phyloP scores from a whole-genome alignment of 495 filamentous ascomycete species.

The Xylaria curta region DNA sequence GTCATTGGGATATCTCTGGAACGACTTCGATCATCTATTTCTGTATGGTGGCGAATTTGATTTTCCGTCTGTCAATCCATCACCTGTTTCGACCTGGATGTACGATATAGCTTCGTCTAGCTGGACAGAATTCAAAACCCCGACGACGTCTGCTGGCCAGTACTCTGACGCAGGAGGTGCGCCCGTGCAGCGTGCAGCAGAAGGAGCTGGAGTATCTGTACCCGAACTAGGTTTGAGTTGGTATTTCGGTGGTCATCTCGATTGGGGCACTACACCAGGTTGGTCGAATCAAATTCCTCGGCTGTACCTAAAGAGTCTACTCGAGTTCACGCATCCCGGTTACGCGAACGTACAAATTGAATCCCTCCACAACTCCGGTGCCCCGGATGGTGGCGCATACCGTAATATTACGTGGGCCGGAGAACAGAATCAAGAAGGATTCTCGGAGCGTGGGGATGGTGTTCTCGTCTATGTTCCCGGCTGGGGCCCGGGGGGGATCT shows the following conservation, averaged over 20 bases:
- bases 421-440: conserved; percentile 65
- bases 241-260: conserved; percentile 79
- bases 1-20: conserved; percentile 75
- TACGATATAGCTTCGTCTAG: conserved; percentile 63
- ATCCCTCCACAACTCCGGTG: conserved; percentile 55
- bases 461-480: conserved; percentile 74
- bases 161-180: conserved; percentile 59
- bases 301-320: conserved; percentile 71
- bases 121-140: conserved; percentile 67
- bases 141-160: conserved; percentile 62
- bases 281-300: conserved; percentile 67
- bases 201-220: conserved; percentile 73
- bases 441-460: conserved; percentile 75
- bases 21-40: conserved; percentile 67
- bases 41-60: conserved; percentile 78
- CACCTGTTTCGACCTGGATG: conserved; percentile 66
- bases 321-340: conserved; percentile 77
- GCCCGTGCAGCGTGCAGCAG: conserved; percentile 67
- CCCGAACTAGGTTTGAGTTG: conserved; percentile 70
- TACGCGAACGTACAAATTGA: conserved; percentile 64
- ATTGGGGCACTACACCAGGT: conserved; percentile 69
- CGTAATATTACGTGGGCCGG: conserved; percentile 76
- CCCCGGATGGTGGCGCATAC: conserved; percentile 62
- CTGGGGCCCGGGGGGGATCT: conserved; percentile 70
- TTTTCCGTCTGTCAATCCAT: conserved; percentile 57